Conservation (phyloP, 2,329 filamentous ascomycete genomes). For the Didymella glomerata region DNA sequence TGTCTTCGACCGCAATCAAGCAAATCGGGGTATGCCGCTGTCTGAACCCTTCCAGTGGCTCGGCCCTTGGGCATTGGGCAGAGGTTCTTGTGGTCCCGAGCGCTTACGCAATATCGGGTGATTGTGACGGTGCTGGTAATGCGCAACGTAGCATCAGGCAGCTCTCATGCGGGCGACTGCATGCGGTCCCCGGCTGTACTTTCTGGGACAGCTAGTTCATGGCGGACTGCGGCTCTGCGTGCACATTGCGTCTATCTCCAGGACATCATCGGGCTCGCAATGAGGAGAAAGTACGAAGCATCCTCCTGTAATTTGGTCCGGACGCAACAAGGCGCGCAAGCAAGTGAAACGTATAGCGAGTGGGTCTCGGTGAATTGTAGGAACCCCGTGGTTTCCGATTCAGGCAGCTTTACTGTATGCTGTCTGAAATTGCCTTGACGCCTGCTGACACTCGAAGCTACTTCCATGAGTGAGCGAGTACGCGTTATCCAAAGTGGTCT, state of each 20-base stretch:
- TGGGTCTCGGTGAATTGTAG: conserved; percentile 3
- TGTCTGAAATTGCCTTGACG: not conserved
- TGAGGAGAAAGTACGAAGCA: not conserved
- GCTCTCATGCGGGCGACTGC: not conserved
- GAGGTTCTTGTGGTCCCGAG: conserved; percentile 14
- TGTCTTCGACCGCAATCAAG: not conserved
- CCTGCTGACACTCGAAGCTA: not conserved
- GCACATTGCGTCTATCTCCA: not conserved
- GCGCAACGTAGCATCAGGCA: not conserved
- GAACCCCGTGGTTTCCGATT: not conserved
- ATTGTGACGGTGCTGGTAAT: not conserved
- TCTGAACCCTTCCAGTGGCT: conserved; percentile 16
- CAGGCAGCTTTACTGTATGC: not conserved
- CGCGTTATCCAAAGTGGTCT: no score
- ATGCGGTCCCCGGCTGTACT: not conserved
- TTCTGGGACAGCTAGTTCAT: not conserved
- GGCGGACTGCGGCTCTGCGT: not conserved
- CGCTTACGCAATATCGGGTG: conserved; percentile 8
- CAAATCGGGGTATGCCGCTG: not conserved
- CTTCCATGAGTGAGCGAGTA: not conserved
- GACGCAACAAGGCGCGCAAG: not conserved
- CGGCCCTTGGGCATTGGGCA: conserved; percentile 27
- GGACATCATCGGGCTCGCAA: conserved; percentile 2
- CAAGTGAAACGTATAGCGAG: not conserved
- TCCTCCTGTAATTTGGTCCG: not conserved